Conservation (phyloP, 352 stramenopile genomes). For the Phytophthora litchii region DNA sequence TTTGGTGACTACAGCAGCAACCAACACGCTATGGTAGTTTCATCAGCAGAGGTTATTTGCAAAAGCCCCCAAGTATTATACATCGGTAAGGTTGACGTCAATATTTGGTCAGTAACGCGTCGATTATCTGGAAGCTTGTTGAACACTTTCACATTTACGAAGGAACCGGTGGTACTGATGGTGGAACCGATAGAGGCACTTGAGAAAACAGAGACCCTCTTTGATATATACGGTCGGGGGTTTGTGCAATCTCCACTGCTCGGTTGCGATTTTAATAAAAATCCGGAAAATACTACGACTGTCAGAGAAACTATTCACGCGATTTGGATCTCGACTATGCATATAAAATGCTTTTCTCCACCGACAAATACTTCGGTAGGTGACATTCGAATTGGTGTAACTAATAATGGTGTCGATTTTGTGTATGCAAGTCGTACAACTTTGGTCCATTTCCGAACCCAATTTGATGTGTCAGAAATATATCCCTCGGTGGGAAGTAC, state of each 20-base stretch:
- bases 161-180: slow-evolving; percentile 35
- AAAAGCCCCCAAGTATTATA: slow-evolving; percentile 29
- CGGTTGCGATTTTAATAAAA: slow-evolving; percentile 46
- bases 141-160: slow-evolving; percentile 55
- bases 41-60: slow-evolving; percentile 49
- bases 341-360: slow-evolving; percentile 57
- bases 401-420: slow-evolving; percentile 61
- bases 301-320: slow-evolving; percentile 12
- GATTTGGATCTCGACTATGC: slow-evolving; percentile 54
- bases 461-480: slow-evolving; percentile 49
- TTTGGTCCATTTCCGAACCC: slow-evolving; percentile 36
- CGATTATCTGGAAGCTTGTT: slow-evolving; percentile 31
- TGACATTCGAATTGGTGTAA: slow-evolving; percentile 40
- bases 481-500: slow-evolving; percentile 51
- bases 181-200: slow-evolving; percentile 51
- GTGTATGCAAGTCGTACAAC: slow-evolving; percentile 18
- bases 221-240: slow-evolving; percentile 64
- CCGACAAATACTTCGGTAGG: slow-evolving; percentile 23
- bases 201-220: slow-evolving; percentile 46
- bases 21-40: slow-evolving; percentile 42
- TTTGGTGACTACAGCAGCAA: slow-evolving; percentile 42
- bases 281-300: background rate
- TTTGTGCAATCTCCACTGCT: slow-evolving; percentile 58
- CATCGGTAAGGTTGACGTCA: slow-evolving; percentile 34
- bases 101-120: slow-evolving; percentile 31